Base-by-base conservation (phyloP, 805 yeast species). In the Ogataea philodendri region DNA sequence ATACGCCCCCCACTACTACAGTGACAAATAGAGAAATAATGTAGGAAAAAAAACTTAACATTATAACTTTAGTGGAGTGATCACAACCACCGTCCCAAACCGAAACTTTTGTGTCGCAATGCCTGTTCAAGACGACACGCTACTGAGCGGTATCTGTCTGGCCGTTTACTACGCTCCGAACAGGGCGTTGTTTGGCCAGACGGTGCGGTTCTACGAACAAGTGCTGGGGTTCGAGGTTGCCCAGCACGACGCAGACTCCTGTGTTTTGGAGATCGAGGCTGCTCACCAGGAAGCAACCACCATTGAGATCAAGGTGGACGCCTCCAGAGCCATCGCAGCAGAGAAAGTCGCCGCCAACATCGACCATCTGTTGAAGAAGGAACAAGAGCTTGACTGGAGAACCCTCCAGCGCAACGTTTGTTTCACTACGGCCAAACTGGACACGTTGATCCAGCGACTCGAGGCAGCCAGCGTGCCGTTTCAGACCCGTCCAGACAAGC, bases 401-500 rank as follows among this genome's bases (percentile, higher is more conserved):
- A 66, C 78, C 0, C 44, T 65, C 17, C 70, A 65, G 35, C 51
- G 69, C 15, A 55, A 63, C 21, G 51, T 72, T 23, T 67, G 74
- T n/a, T 66, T 81, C 49, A 65, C 69, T 30, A 65, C 72, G 10
- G 41, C 60, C 9, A 61, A 71, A 38, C 49, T 77, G 23, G 62
- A 60, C 45, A 47, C 55, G 29, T 41, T 72, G 37, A 59, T 71
- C 22, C 47, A 46, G 32, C 47, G 53, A n/a, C 57, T 73, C 16
- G 45, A 58, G 30, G 46, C 52, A 10, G 45, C 49, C 4, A 49
- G 61, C 1, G 42, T 51, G 28, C 63, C 69, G 9, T 66, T 63
- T 37, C 89, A 81, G 58, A 67, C 75, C 15, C 67, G 72, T 49
- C 96, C 97, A 5, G 78, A 80, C 39, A 84, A 77, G 30, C 63